Percentiles rank a stretch among this genome's conserved stretches.
Conservation (phyloP, 2,329 filamentous ascomycete species). For the Laburnicola sp. region DNA sequence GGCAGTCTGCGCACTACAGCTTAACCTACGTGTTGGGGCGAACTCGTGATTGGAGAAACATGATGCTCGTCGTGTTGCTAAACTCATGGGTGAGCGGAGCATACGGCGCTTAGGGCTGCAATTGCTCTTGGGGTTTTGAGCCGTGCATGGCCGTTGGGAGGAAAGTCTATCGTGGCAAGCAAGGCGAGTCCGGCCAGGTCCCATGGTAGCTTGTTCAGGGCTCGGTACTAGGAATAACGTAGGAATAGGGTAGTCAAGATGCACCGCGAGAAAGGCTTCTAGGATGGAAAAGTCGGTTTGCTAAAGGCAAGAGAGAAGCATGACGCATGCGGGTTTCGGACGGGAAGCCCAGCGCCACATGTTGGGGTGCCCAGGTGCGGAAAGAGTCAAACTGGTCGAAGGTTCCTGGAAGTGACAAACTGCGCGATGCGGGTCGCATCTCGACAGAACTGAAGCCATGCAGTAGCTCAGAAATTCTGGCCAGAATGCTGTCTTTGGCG, state of each 20-base stretch:
- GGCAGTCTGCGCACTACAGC: not conserved
- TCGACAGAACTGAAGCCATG: too few relatives aligned
- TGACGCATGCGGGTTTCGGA: not conserved
- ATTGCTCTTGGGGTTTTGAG: slow-evolving; percentile 13
- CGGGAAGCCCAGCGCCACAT: not conserved
- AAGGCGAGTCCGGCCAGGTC: slow-evolving; percentile 15
- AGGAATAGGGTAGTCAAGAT: slow-evolving; percentile 13
- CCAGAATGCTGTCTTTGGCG: too few relatives aligned
- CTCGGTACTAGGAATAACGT: slow-evolving; percentile 14
- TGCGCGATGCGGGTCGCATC: too few relatives aligned
- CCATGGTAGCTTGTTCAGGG: slow-evolving; percentile 19
- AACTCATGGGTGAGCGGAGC: not conserved
- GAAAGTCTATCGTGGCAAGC: slow-evolving; percentile 14
- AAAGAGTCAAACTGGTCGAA: slow-evolving; percentile 3
- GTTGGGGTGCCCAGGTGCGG: not conserved
- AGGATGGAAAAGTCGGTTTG: too few relatives aligned
- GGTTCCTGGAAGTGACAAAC: not conserved
- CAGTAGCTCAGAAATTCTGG: too few relatives aligned
- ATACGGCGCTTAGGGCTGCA: slow-evolving; percentile 18
- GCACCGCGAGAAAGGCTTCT: slow-evolving; percentile 3
- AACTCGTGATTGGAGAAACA: slow-evolving; percentile 25
- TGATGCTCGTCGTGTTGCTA: slow-evolving; percentile 10
- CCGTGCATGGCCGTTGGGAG: slow-evolving; percentile 10
- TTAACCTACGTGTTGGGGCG: slow-evolving; percentile 24
- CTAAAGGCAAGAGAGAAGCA: not conserved